Percentiles rank a stretch among this genome's conserved stretches.
Conservation (phyloP, 2,329 filamentous ascomycete genomes). For the Ophiostoma himal-ulmi region DNA sequence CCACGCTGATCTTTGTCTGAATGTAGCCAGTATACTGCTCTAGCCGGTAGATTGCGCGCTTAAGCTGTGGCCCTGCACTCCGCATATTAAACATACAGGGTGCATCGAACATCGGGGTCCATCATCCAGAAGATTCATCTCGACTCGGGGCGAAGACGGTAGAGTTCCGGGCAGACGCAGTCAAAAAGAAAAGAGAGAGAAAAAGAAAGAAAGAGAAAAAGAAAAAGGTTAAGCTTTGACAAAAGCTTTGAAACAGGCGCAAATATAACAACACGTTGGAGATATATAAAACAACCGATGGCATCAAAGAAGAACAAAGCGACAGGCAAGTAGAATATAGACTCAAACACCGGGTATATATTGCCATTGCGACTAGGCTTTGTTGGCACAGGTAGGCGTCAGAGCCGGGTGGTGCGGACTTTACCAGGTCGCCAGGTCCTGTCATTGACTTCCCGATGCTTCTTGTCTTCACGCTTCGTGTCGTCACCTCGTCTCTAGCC, state of each 20-base stretch:
- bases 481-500: not conserved
- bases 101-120: not conserved
- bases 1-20: slow-evolving; percentile 5
- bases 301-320: not conserved
- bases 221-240: not conserved
- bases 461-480: too few species aligned
- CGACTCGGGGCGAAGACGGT: not conserved
- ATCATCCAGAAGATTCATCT: not conserved
- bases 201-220: not conserved
- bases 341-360: not conserved
- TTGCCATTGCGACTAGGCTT: not conserved
- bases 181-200: not conserved
- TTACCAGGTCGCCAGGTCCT: not conserved
- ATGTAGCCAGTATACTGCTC: not conserved
- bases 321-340: not conserved
- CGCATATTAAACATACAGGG: not conserved
- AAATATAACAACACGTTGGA: not conserved
- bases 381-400: too few species aligned
- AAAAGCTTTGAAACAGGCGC: not conserved
- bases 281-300: not conserved
- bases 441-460: not conserved
- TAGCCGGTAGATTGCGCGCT: not conserved
- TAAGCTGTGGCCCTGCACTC: not conserved
- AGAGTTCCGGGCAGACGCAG: not conserved
- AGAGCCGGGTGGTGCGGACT: not conserved